Evolutionary conservation across 2,329 filamentous ascomycete species (phyloP).

Genomic region (Akanthomyces dipterigenus): DNA sequence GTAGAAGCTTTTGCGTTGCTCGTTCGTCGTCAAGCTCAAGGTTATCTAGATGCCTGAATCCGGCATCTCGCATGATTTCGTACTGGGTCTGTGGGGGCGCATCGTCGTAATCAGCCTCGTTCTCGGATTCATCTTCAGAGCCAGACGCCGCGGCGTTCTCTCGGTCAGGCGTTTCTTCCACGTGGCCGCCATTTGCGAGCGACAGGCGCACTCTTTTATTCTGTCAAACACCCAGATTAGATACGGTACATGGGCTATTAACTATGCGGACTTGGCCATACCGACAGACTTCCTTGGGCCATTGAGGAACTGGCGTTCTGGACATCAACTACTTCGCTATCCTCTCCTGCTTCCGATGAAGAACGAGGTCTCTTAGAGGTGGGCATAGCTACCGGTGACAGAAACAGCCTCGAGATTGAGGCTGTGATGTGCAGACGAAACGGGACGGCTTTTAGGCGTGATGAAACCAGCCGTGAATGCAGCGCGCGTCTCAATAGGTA

Average conservation of each 20-base stretch:
- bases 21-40: constrained; percentile 53
- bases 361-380: not conserved
- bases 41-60: constrained; percentile 51
- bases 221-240: not conserved
- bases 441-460: not conserved
- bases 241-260: not conserved
- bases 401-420: not conserved
- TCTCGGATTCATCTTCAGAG: constrained; percentile 24
- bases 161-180: constrained; percentile 18
- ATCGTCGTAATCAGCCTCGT: constrained; percentile 23
- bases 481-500: not conserved
- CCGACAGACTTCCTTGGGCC: not conserved
- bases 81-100: constrained; percentile 52
- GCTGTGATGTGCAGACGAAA: not conserved
- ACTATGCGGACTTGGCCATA: not conserved
- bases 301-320: constrained; percentile 1
- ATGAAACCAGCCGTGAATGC: not conserved
- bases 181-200: constrained; percentile 14
- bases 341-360: not conserved
- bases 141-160: constrained; percentile 17
- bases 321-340: not conserved
- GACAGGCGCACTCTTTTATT: constrained; percentile 8
- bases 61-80: constrained; percentile 52
- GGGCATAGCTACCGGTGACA: not conserved
- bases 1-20: constrained; percentile 58